These are phyloP conservation scores for Earliella scabrosa DNA, from an alignment of 1,284 basidiomycete species.

Conservation along the genomic window DNA sequence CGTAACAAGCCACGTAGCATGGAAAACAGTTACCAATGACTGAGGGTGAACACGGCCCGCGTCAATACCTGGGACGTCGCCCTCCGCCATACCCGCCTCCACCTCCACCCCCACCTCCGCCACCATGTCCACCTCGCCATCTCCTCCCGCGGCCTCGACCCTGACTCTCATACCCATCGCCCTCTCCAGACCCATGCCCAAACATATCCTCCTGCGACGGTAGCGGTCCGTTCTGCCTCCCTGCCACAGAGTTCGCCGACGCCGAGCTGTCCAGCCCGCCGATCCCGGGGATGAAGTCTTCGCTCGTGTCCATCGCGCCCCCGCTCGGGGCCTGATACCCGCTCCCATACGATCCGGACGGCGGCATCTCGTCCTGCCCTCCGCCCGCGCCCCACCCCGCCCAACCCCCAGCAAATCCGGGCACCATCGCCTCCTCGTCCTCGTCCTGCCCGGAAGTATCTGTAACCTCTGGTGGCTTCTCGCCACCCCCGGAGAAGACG, in stretches of 20 bases:
- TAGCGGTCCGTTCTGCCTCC: constrained; percentile 42
- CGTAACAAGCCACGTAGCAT: too few relatives aligned
- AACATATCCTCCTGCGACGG: constrained; percentile 49
- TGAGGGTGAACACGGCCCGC: neutral
- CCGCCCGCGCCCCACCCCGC: constrained; percentile 14
- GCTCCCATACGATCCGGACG: constrained; percentile 17
- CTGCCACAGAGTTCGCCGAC: constrained; percentile 29
- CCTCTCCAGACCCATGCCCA: constrained; percentile 30
- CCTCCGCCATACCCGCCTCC: constrained; percentile 3
- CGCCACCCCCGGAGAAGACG: constrained; percentile 75
- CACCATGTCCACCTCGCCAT: constrained; percentile 7
- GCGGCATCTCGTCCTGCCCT: constrained; percentile 26
- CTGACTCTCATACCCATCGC: constrained; percentile 1
- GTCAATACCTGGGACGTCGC: constrained; percentile 12
- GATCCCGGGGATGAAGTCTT: constrained; percentile 33
- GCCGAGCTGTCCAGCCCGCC: constrained; percentile 25
- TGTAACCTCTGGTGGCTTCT: constrained; percentile 70
- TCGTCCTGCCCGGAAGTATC: constrained; percentile 66
- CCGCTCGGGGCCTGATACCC: constrained; percentile 3
- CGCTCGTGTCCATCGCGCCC: constrained; percentile 14
- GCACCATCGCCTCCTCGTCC: constrained; percentile 64
- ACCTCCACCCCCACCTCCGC: too few relatives aligned
- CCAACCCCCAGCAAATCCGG: constrained; percentile 44
- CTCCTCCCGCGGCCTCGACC: constrained; percentile 12
- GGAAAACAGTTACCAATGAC: too few relatives aligned